Percentiles rank a stretch among this genome's conserved stretches.
phyloP scores from a whole-genome alignment of 306 rosid species.

The Canavalia ensiformis region DNA sequence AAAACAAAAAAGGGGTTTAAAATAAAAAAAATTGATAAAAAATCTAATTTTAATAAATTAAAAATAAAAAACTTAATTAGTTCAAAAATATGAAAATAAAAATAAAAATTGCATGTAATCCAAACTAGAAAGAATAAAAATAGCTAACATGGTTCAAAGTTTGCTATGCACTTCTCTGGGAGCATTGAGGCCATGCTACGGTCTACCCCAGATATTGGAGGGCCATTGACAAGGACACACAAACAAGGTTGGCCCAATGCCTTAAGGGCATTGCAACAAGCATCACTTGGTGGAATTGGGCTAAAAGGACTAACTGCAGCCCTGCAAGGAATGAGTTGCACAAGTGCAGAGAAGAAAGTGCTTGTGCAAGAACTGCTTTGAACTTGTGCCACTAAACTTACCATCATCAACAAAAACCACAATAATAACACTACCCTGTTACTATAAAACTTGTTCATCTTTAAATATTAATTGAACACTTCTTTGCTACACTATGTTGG shows the following conservation, averaged over 20 bases:
- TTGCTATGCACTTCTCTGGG: constrained; percentile 74
- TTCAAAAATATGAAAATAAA: too few species aligned
- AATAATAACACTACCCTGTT: constrained; percentile 45
- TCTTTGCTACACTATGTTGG: not conserved
- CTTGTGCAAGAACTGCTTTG: constrained; percentile 61
- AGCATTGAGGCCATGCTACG: constrained; percentile 83
- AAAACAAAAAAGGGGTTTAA: too few species aligned
- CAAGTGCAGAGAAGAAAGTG: constrained; percentile 81
- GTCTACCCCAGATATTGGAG: constrained; percentile 85
- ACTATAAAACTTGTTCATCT: constrained; percentile 51
- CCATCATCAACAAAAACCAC: constrained; percentile 42
- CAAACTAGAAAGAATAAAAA: too few species aligned
- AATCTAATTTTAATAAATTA: too few species aligned
- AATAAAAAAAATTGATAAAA: too few species aligned
- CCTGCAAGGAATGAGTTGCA: constrained; percentile 91
- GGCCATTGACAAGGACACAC: constrained; percentile 81
- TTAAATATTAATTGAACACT: not conserved
- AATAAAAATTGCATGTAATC: too few species aligned
- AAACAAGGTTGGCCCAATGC: constrained; percentile 82
- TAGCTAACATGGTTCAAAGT: constrained; percentile 74
- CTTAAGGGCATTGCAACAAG: constrained; percentile 81
- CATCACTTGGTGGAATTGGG: constrained; percentile 71
- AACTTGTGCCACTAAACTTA: constrained; percentile 53
- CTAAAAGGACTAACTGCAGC: constrained; percentile 81
- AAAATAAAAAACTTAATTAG: too few species aligned